Base-by-base conservation (phyloP, 495 filamentous ascomycete genomes). In the Tetracladium setigerum region DNA sequence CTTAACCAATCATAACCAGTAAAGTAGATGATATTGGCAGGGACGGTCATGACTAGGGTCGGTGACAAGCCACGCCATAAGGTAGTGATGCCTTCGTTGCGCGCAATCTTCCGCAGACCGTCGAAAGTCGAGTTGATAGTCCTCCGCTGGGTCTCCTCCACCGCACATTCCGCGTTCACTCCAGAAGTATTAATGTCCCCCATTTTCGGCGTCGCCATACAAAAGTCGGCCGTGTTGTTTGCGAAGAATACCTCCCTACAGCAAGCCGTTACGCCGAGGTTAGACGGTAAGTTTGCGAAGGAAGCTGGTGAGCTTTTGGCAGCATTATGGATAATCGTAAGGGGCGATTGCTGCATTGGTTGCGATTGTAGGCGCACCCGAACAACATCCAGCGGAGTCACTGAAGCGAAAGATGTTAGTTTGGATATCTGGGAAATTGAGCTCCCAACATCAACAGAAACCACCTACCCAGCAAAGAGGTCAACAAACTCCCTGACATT, bases 171-270 rank as follows among this genome's bases (percentile, higher is more conserved):
- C 8, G 62, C 39, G 2, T 59, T 64, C 17, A 62, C 48, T 34
- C 59, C 58, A 31, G 50, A 55, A 17, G 52, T 56, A 38, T 53
- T 48, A 24, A 61, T 50, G 14, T 59, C 51, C 41, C 50, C 65
- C 30, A 59, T 52, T 34, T 61, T 64, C 17, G 69, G 67, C 45
- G 77, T 79, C 10, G 77, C 78, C 56, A 96, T 68, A 62, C 94
- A 97, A 59, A 82, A 82, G 47, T 87, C 81, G 13, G 84, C 72
- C 62, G 84, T 84, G 59, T 95, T 92, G 57, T 85, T 88, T 50
- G 90, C 77, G 78, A 92, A 98, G 67, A 98, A 97, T 31, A 97
- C 90, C 67, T 98, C 92, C 44, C 92, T 81, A 60, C 92, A 98
- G 66, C 92, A 98, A 27, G 89, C 79, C 6, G 94, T 95, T 31